These are phyloP conservation scores for Scedosporium boydii DNA, from an alignment of 2,329 filamentous ascomycete species.

Conservation along the genomic window DNA sequence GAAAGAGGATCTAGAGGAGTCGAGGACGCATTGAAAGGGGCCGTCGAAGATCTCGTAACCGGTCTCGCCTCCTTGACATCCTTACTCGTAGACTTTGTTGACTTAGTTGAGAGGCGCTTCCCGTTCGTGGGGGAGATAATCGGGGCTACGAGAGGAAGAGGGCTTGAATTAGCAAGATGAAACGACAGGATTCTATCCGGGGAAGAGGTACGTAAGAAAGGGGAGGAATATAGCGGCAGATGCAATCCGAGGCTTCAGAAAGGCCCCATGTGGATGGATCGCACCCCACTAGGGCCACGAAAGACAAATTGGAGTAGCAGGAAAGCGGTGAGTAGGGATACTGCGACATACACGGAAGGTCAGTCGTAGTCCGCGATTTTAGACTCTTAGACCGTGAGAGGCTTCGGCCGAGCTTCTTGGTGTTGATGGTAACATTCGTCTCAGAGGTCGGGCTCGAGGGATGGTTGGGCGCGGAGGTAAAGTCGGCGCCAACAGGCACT, in stretches of 20 bases:
- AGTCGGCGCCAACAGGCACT: neutral
- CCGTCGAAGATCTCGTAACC: constrained; percentile 10
- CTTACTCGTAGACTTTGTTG: neutral
- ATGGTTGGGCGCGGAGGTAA: neutral
- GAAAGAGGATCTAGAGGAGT: constrained; percentile 19
- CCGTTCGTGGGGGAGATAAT: constrained; percentile 4
- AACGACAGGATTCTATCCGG: neutral
- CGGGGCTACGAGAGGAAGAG: neutral
- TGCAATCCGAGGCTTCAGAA: neutral
- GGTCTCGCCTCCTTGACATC: constrained; percentile 10
- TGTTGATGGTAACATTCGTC: neutral
- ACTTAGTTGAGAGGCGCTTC: constrained; percentile 6
- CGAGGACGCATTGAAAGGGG: constrained; percentile 10
- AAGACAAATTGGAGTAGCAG: neutral
- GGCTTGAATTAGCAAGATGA: neutral
- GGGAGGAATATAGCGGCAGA: too few species aligned
- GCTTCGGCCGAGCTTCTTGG: neutral
- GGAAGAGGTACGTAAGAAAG: too few species aligned
- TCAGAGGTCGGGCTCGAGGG: neutral
- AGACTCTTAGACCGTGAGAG: neutral
- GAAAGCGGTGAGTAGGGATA: neutral
- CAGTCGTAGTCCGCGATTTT: neutral
- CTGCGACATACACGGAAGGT: neutral
- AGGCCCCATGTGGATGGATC: neutral
- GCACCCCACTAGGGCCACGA: too few species aligned